Evolutionary conservation across 2,329 filamentous ascomycete genomes (phyloP).

Genomic region (Pseudophaeomoniella oleicola): DNA sequence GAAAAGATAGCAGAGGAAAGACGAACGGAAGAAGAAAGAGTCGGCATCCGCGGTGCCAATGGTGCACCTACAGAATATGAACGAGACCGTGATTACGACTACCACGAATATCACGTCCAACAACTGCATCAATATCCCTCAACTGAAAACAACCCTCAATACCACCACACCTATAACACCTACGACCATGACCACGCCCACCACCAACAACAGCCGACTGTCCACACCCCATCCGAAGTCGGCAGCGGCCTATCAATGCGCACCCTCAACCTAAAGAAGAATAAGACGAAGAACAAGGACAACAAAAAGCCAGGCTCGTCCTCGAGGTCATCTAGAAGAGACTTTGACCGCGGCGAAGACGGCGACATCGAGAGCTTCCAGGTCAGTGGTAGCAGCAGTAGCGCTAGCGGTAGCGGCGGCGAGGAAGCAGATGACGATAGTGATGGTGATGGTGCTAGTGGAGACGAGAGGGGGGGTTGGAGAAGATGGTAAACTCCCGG

Average conservation of each 20-base stretch:
- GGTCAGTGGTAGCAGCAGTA: conserved; percentile 8
- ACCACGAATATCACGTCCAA: conserved; percentile 3
- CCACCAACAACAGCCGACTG: conserved; percentile 1
- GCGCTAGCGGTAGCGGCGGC: too few relatives aligned
- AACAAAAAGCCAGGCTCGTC: conserved; percentile 1
- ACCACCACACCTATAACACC: too few relatives aligned
- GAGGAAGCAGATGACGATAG: background rate
- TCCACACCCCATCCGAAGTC: background rate
- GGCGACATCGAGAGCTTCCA: conserved; percentile 10
- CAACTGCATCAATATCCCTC: conserved; percentile 7
- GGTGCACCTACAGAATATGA: conserved; percentile 3
- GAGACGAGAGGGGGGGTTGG: background rate
- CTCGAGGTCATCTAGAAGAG: background rate
- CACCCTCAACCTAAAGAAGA: conserved; percentile 1
- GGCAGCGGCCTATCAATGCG: background rate
- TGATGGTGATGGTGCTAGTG: background rate
- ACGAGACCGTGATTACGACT: conserved; percentile 1
- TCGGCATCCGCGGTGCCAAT: conserved; percentile 1
- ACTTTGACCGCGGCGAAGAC: conserved; percentile 5
- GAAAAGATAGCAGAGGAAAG: conserved; percentile 38
- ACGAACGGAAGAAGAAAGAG: conserved; percentile 6
- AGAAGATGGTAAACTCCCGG: conserved; percentile 1
- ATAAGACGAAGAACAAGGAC: conserved; percentile 5
- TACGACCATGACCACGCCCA: too few relatives aligned
- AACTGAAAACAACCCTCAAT: conserved; percentile 8